These are phyloP conservation scores for Cryptosporidium xiaoi DNA, from an alignment of 169 alveolate genomes.

Conservation along the genomic window DNA sequence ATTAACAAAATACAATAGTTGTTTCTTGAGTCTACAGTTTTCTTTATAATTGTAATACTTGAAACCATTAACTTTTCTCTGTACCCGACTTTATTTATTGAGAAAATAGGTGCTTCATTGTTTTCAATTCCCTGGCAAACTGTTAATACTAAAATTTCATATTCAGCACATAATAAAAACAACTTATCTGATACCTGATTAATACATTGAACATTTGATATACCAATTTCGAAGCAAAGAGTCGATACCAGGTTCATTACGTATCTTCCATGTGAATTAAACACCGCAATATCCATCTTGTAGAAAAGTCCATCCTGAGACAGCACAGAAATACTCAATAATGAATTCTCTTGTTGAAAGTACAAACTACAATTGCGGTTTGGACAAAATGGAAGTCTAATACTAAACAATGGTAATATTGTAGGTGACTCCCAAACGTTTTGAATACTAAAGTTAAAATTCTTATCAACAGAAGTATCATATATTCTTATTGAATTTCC, in stretches of 20 bases:
- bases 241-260: background rate
- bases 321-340: constrained; percentile 23
- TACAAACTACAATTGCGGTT: constrained; percentile 23
- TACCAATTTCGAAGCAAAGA: background rate
- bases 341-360: constrained; percentile 13
- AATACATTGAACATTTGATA: constrained; percentile 14
- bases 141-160: constrained; percentile 10
- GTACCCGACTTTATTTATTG: background rate
- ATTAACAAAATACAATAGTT: constrained; percentile 9
- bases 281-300: constrained; percentile 4
- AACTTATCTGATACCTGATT: background rate
- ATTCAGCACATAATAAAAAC: constrained; percentile 10
- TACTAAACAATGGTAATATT: constrained; percentile 16
- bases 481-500: background rate
- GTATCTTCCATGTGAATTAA: background rate
- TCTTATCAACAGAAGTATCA: background rate
- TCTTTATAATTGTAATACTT: background rate
- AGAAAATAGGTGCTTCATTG: constrained; percentile 18
- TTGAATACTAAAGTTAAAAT: background rate
- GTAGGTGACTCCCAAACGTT: background rate
- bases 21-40: background rate
- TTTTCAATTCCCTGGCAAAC: background rate
- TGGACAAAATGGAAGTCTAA: constrained; percentile 21
- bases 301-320: constrained; percentile 20
- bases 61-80: background rate